These are phyloP conservation scores for Chlamydomonas sphaeroides DNA, from an alignment of 139 green algal genomes.

Conservation along the genomic window DNA sequence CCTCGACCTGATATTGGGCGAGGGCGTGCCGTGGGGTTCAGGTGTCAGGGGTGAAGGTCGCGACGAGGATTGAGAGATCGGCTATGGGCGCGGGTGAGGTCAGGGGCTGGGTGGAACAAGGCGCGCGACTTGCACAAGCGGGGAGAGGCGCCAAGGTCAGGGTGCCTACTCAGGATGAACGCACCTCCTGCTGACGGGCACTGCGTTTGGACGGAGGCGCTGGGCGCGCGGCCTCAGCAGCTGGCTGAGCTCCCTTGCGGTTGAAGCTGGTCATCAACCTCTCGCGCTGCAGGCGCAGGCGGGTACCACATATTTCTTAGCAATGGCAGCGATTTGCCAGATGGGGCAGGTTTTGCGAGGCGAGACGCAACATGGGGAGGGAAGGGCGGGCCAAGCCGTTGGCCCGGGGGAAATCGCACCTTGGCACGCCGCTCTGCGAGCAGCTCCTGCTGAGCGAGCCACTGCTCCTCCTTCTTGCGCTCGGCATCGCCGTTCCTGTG, in stretches of 20 bases:
- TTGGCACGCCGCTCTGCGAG: constrained; percentile 31
- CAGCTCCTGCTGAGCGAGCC: constrained; percentile 19
- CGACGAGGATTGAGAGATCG: neutral
- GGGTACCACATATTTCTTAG: too few relatives aligned
- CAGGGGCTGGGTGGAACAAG: too few relatives aligned
- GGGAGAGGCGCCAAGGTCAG: too few relatives aligned
- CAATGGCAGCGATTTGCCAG: too few relatives aligned
- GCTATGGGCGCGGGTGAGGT: neutral
- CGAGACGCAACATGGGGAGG: neutral
- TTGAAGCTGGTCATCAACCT: constrained; percentile 4
- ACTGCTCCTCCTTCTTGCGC: constrained; percentile 38
- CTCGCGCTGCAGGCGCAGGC: neutral
- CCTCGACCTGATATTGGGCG: neutral
- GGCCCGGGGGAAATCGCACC: constrained; percentile 1
- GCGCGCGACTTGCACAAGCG: too few relatives aligned
- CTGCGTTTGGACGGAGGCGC: neutral
- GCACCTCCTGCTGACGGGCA: constrained; percentile 3
- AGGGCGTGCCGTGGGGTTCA: too few relatives aligned
- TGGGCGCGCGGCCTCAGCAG: neutral
- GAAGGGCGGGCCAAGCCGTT: neutral
- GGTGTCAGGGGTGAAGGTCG: neutral
- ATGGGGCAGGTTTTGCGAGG: too few relatives aligned
- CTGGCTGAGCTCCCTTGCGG: neutral
- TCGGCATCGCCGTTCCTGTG: constrained; percentile 1
- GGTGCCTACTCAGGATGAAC: too few relatives aligned